Evolutionary conservation across 2,329 filamentous ascomycete genomes (phyloP), one percentile per base, ranked within the genome.

Genomic region (Cercospora sp.): DNA sequence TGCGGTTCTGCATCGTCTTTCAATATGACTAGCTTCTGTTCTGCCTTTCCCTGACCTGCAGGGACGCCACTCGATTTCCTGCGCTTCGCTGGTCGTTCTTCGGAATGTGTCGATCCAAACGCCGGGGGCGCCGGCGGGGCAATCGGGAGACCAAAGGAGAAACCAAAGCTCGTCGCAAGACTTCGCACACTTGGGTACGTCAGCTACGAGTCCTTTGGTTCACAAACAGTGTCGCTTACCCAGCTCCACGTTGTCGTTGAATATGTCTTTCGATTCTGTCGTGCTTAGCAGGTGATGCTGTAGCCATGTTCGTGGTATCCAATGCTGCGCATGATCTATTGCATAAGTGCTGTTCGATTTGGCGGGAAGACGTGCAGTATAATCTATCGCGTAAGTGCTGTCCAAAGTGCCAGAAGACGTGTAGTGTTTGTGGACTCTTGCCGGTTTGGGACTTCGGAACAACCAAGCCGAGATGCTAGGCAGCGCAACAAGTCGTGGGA

Each of bases 191-290:
- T 64, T 31, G 23, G 13, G n/a, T 33, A 3, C 12, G 28, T 63
- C 26, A 48, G 26, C 23, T 42, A 28, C 23, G 5, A 20, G 26
- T 31, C 5, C 23, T 7, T 18, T 9, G 5, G 42, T 31, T 31
- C 13, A 51, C 18, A 31, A 33, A 61, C 16, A 62, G 31, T 51
- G 55, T 18, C 31, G 36, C 72, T 16, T 61, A 74, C 73, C 75
- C 76, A 61, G 76, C 75, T 64, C 76, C 76, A 68, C 75, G 70
- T 66, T 77, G 76, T 18, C 76, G 73, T 60, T 74, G 72, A 69
- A 77, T 67, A 75, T 77, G 76, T 61, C 75, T 64, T 64, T 77
- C 75, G 69, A 76, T 67, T 67, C 76, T 72, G 53, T 73, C 70
- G 53, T 74, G 69, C 68, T 74, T 76, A 59, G 68, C 61, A 45